Conservation (phyloP, 169 alveolate species). For the Plasmodium fragile region DNA sequence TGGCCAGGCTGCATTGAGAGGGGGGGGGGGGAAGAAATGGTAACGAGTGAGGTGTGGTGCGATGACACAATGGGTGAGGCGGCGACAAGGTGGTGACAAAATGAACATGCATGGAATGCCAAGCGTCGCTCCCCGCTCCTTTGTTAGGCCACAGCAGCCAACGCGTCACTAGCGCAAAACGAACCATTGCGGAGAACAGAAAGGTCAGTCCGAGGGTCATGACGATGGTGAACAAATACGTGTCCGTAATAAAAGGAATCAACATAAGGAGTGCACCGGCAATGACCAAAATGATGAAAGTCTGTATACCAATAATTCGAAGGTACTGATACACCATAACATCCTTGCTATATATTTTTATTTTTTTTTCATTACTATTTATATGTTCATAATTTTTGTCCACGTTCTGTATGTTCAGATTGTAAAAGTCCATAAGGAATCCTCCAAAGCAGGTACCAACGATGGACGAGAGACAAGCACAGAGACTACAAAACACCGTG, state of each 20-base stretch:
- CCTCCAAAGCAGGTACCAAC: conserved; percentile 41
- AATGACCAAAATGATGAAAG: conserved; percentile 12
- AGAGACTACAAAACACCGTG: conserved; percentile 29
- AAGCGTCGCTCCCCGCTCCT: neutral
- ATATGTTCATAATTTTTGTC: conserved; percentile 69
- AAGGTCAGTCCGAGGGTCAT: conserved; percentile 46
- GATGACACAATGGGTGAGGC: no score
- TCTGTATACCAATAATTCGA: conserved; percentile 6
- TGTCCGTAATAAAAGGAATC: conserved; percentile 25
- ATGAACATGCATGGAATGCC: neutral
- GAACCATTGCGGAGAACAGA: conserved; percentile 25
- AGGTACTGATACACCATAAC: conserved; percentile 18
- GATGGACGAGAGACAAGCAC: conserved; percentile 56
- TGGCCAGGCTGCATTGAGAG: conserved; percentile 34
- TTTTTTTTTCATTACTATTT: conserved; percentile 46
- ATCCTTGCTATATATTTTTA: conserved; percentile 33
- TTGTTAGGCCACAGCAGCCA: no score
- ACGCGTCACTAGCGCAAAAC: neutral
- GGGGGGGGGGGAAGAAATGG: neutral
- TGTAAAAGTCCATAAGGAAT: conserved; percentile 22
- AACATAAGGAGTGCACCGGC: neutral
- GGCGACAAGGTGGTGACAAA: neutral
- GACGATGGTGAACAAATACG: conserved; percentile 11
- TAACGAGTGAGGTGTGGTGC: no score
- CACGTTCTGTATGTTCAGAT: conserved; percentile 41